Evolutionary conservation across 1,284 basidiomycete genomes (phyloP), one percentile per base, ranked within the genome.

Genomic region (Marasmius tenuissimus): DNA sequence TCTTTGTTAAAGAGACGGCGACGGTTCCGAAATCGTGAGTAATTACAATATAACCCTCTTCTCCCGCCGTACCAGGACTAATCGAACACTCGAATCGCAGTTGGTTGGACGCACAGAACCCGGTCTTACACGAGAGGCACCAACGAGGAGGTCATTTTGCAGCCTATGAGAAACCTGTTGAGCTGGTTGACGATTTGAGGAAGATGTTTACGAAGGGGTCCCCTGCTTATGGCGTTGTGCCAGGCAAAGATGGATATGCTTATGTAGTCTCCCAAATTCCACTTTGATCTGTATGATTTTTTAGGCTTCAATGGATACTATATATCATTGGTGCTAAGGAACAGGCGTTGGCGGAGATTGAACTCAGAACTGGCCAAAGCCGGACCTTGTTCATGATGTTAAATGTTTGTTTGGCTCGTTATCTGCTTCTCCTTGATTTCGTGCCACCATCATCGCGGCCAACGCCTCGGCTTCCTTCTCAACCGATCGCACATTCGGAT

Each of bases 101-200:
- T 18, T 66, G 63, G 54, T 37, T 56, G 3, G 60, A 55, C 14
- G 39, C 56, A 6, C 64, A 62, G 1, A 61, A 63, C 14, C 57
- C 65, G 8, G 67, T 69, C 4, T 66, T 65, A 37, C 53, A 63
- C 33, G 50, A 39, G 6, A 57, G 62, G 18, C 68, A 69, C 48
- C 20, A 61, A 14, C 42, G 18, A 5, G 68, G 68, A 0, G 68
- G 67, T n/a, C 68, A 69, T 54, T 69, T 69, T 56, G 68, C 67
- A 9, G 67, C 67, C 1, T 57, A 65, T 54, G 68, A 69, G 56
- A 58, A 54, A 45, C 68, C 68, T 8, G 50, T 64, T 12, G 57
- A 58, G 16, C 38, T 69, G 38, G 68, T 63, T 3, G 52, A 42
- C 6, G 68, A 69, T 53, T 33, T 69, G 45, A 59, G 64, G 14